phyloP scores from a whole-genome alignment of 768 basidiomycete genomes.

The Hericium alpestre region DNA sequence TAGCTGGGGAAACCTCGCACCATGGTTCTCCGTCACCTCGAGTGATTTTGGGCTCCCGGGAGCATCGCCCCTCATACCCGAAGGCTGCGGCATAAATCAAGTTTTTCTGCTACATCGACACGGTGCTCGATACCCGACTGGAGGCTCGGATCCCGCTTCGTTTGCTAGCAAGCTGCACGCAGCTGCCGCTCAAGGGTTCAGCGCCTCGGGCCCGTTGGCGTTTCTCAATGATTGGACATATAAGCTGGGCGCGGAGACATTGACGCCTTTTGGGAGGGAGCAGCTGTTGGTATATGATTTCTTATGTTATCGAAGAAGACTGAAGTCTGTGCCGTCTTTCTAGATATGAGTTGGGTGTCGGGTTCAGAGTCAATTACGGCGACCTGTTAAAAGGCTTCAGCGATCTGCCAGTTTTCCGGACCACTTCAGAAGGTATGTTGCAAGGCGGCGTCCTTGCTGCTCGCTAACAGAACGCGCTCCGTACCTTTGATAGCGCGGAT shows the following conservation, averaged over 20 bases:
- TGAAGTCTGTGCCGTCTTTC: constrained; percentile 15
- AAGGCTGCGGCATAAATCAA: constrained; percentile 34
- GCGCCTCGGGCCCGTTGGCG: constrained; percentile 25
- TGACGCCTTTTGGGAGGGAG: constrained; percentile 37
- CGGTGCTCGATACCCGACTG: constrained; percentile 31
- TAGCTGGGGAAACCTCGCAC: constrained; percentile 37
- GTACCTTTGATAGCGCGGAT: constrained; percentile 16
- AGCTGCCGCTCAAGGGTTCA: constrained; percentile 17
- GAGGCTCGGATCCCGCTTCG: constrained; percentile 15
- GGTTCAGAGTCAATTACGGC: constrained; percentile 36
- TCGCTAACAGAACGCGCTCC: constrained; percentile 6
- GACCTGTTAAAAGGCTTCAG: constrained; percentile 30
- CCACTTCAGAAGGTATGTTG: constrained; percentile 28
- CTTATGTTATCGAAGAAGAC: not conserved
- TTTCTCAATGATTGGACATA: constrained; percentile 40
- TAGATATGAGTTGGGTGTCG: constrained; percentile 27
- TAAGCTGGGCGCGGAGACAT: constrained; percentile 33
- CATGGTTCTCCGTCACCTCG: constrained; percentile 39
- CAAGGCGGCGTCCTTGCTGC: constrained; percentile 7
- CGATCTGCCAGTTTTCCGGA: constrained; percentile 37
- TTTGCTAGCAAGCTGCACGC: constrained; percentile 17
- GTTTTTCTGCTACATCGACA: constrained; percentile 31
- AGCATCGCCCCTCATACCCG: constrained; percentile 34
- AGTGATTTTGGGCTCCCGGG: constrained; percentile 32
- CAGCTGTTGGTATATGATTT: constrained; percentile 19